These are phyloP conservation scores for Aphanomyces astaci DNA, from an alignment of 352 stramenopile genomes.

Conservation along the genomic window DNA sequence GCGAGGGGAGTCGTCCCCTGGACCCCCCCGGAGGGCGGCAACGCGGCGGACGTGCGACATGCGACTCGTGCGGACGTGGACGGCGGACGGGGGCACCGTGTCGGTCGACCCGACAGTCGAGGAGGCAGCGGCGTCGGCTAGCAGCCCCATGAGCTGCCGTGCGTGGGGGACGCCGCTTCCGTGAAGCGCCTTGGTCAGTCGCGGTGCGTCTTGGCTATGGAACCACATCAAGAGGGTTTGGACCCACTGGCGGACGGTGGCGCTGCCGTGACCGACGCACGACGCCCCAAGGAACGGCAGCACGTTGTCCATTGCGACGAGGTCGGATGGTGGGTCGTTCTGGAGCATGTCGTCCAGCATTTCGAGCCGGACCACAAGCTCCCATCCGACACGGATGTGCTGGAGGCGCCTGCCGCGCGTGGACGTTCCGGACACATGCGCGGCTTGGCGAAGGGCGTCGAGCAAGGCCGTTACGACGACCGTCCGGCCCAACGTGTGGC, in stretches of 20 bases:
- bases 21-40: conserved; percentile 51
- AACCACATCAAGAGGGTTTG: conserved; percentile 40
- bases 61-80: conserved; percentile 55
- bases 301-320: conserved; percentile 53
- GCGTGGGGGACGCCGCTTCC: conserved; percentile 30
- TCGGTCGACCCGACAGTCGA: conserved; percentile 34
- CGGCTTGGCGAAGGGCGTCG: conserved; percentile 36
- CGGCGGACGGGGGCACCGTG: conserved; percentile 44
- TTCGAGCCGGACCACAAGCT: conserved; percentile 49
- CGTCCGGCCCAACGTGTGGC: conserved; percentile 45
- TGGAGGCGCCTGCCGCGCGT: conserved; percentile 17
- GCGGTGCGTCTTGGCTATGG: conserved; percentile 28
- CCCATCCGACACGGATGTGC: conserved; percentile 49
- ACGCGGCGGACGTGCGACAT: conserved; percentile 66
- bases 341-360: conserved; percentile 48
- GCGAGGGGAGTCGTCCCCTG: conserved; percentile 26
- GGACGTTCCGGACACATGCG: not conserved
- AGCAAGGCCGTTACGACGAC: conserved; percentile 66
- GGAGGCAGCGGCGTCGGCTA: conserved; percentile 40
- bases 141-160: conserved; percentile 41
- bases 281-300: conserved; percentile 50
- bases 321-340: conserved; percentile 29
- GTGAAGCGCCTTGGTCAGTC: conserved; percentile 40
- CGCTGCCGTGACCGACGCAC: conserved; percentile 43
- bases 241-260: conserved; percentile 32